Percentiles rank a stretch among this genome's conserved stretches.
Conservation (phyloP, 306 rosid genomes). For the Quercus mongolica region DNA sequence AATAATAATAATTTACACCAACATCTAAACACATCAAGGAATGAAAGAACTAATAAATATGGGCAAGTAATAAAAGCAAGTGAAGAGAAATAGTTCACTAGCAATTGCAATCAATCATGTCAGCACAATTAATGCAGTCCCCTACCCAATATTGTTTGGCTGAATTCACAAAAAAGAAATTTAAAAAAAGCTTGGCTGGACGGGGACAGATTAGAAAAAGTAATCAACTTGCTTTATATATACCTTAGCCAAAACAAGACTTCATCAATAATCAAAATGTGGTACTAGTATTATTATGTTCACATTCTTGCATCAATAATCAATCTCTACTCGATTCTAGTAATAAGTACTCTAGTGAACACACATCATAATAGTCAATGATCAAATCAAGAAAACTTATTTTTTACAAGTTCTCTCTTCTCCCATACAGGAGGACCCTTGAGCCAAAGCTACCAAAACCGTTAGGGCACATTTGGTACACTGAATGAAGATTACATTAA, state of each 20-base stretch:
- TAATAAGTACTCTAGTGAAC: background rate
- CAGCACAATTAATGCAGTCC: background rate
- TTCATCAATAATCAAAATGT: background rate
- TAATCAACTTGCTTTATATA: background rate
- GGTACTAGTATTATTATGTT: background rate
- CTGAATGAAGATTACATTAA: too few species aligned
- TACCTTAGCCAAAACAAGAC: background rate
- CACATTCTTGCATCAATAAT: background rate
- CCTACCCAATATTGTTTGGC: background rate
- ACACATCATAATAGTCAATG: too few species aligned
- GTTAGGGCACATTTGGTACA: too few species aligned
- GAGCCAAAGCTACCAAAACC: too few species aligned
- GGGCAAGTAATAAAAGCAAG: background rate
- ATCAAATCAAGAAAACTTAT: too few species aligned
- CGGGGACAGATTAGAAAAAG: too few species aligned
- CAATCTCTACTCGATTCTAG: background rate
- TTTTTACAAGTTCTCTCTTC: too few species aligned
- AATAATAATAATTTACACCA: too few species aligned
- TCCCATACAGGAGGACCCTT: too few species aligned
- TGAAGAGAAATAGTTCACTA: background rate
- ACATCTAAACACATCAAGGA: slow-evolving; percentile 1
- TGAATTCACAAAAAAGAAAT: too few species aligned
- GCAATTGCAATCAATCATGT: background rate
- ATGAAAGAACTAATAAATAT: background rate
- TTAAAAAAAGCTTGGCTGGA: too few species aligned